phyloP scores from a whole-genome alignment of 2,329 filamentous ascomycete genomes.

The Monilinia polystroma region DNA sequence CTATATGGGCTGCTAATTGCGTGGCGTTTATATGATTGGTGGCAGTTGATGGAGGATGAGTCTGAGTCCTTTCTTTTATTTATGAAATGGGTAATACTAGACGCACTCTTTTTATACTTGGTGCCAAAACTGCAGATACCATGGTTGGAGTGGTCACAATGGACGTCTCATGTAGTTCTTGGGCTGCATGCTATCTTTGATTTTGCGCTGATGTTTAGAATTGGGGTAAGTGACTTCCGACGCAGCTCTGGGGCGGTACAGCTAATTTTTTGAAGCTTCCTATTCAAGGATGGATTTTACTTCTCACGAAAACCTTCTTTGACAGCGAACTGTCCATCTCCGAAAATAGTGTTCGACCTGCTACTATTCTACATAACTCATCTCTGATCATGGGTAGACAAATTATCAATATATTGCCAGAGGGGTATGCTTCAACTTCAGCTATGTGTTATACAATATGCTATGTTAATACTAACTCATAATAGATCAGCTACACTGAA shows the following conservation, averaged over 20 bases:
- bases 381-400: slow-evolving; percentile 94
- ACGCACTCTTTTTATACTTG: slow-evolving; percentile 83
- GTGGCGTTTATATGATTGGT: slow-evolving; percentile 88
- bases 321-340: slow-evolving; percentile 91
- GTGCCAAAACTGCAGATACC: slow-evolving; percentile 87
- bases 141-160: slow-evolving; percentile 84
- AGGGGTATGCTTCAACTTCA: slow-evolving; percentile 60
- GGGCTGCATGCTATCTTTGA: slow-evolving; percentile 70
- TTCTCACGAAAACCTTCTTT: slow-evolving; percentile 77
- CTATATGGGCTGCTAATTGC: slow-evolving; percentile 73
- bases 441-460: not conserved
- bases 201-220: slow-evolving; percentile 88
- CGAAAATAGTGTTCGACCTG: slow-evolving; percentile 88
- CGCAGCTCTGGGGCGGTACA: slow-evolving; percentile 5
- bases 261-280: slow-evolving; percentile 56
- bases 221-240: slow-evolving; percentile 58
- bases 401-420: slow-evolving; percentile 95
- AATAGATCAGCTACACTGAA: slow-evolving; percentile 80
- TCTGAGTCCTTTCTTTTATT: slow-evolving; percentile 87
- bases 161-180: slow-evolving; percentile 67
- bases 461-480: slow-evolving; percentile 22
- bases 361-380: slow-evolving; percentile 83
- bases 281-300: slow-evolving; percentile 69
- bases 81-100: slow-evolving; percentile 88
- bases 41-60: slow-evolving; percentile 73